phyloP scores from a whole-genome alignment of 129 eudicot species.

The Apium graveolens region DNA sequence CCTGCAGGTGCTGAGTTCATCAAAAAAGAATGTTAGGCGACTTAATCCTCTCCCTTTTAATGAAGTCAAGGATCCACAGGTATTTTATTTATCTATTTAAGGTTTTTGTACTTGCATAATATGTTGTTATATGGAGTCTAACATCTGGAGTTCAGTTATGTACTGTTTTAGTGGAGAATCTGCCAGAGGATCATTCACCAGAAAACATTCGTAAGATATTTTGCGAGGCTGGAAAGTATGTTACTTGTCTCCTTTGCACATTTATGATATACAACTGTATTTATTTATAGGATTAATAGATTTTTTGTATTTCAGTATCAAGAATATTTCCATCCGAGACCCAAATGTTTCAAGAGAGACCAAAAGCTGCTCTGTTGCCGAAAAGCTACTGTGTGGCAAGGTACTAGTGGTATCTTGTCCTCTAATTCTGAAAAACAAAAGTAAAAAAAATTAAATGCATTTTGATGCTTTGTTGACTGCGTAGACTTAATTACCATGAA shows the following conservation, averaged over 20 bases:
- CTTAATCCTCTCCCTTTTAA: constrained; percentile 64
- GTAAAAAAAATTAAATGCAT: too few relatives aligned
- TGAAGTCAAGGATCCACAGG: constrained; percentile 74
- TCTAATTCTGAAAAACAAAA: too few relatives aligned
- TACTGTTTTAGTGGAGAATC: constrained; percentile 88
- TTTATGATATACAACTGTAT: neutral
- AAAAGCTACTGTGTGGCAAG: constrained; percentile 77
- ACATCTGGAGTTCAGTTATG: constrained; percentile 38
- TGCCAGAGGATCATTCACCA: constrained; percentile 81
- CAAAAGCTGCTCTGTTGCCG: constrained; percentile 50
- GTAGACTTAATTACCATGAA: neutral
- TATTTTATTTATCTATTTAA: constrained; percentile 1
- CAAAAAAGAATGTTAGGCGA: constrained; percentile 72
- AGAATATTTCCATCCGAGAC: constrained; percentile 61
- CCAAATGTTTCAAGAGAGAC: constrained; percentile 52
- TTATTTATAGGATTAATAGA: neutral
- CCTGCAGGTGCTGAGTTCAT: constrained; percentile 68
- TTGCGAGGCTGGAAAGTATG: constrained; percentile 62
- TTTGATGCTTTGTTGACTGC: neutral
- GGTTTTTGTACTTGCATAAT: neutral
- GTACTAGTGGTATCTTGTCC: constrained; percentile 21
- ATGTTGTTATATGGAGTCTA: constrained; percentile 3
- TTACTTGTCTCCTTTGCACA: neutral
- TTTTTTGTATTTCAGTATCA: constrained; percentile 40
- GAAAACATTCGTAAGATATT: constrained; percentile 63